Evolutionary conservation across 345 rosid genomes (phyloP), one percentile per base, ranked within the genome.

Genomic region (Zanthoxylum bungeanum): DNA sequence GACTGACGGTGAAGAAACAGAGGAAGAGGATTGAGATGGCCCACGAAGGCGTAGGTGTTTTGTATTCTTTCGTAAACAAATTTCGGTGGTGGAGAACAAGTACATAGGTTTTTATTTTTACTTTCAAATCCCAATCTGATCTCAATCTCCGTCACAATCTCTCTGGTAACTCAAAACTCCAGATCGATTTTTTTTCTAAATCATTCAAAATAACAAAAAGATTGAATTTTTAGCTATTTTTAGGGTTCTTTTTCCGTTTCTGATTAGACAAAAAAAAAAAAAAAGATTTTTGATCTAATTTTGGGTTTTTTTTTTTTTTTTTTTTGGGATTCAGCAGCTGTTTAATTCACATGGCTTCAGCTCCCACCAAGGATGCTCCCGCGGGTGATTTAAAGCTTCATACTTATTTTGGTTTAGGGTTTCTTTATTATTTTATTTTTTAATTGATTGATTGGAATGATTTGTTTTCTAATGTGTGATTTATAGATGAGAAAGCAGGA

Each of bases 401-500:
- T 6, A 3, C 30, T 58, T 31, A 17, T 1, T 17, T 3, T 3
- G 53, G 53, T 58, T 14, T 30, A 30, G 39, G 22, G 22, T 2
- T 56, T 58, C 12, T 9, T 58, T 31, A 12, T 22, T 69, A 40
- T n/a, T n/a, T n/a, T n/a, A 25, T 37, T 14, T 1, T 7, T 37
- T 25, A 46, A 60, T 50, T 39, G 53, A 22, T 21, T 60, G 27
- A 30, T 21, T 52, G 5, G 19, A 14, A 7, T 8, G 2, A 49
- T 11, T 55, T 40, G 4, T 8, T 33, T 56, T n/a, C 25, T 27
- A 60, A 9, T 44, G 37, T 59, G 28, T 55, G 55, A 64, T 75
- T 46, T n/a, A 12, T 42, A 91, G 97, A 79, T 79, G 89, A 84
- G 81, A 93, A 89, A 76, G 67, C 76, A 33, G 72, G 78, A 67